A percentile compares a stretch with the other conserved stretches of the same genome.
Evolutionary conservation across 176 grass and related monocot genomes (phyloP).

Genomic region (Oropetium thomaeum): DNA sequence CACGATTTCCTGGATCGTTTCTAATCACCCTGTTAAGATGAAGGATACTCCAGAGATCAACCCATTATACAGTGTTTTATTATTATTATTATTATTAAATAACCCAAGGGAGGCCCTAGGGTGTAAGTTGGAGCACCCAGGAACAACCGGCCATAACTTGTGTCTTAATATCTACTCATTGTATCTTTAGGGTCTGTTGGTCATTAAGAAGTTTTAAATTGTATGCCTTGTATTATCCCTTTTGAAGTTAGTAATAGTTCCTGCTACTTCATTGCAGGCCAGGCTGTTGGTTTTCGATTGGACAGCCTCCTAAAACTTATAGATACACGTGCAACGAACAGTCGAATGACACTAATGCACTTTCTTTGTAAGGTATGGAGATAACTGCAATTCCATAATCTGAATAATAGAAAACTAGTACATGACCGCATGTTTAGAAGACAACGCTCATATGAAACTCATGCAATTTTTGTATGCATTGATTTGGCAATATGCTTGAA

Average conservation of each 20-base stretch:
- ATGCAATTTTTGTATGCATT: neutral
- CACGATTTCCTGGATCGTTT: neutral
- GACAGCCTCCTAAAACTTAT: constrained; percentile 84
- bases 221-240: neutral
- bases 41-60: neutral
- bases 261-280: constrained; percentile 48
- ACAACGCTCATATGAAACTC: constrained; percentile 1
- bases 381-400: constrained; percentile 3
- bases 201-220: constrained; percentile 20
- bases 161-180: constrained; percentile 4
- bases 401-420: neutral
- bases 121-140: too few species aligned
- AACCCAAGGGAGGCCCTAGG: too few species aligned
- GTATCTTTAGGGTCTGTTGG: neutral
- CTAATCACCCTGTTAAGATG: neutral
- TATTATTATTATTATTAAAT: too few species aligned
- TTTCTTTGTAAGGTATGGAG: constrained; percentile 85
- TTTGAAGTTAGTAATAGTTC: constrained; percentile 18
- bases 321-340: constrained; percentile 82
- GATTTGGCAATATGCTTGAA: neutral
- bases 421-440: neutral
- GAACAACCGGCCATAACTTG: neutral
- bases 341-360: constrained; percentile 86
- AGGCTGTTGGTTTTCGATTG: constrained; percentile 81
- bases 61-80: neutral